Base-by-base conservation (phyloP, 1,284 basidiomycete species). In the Kwoniella shivajii region DNA sequence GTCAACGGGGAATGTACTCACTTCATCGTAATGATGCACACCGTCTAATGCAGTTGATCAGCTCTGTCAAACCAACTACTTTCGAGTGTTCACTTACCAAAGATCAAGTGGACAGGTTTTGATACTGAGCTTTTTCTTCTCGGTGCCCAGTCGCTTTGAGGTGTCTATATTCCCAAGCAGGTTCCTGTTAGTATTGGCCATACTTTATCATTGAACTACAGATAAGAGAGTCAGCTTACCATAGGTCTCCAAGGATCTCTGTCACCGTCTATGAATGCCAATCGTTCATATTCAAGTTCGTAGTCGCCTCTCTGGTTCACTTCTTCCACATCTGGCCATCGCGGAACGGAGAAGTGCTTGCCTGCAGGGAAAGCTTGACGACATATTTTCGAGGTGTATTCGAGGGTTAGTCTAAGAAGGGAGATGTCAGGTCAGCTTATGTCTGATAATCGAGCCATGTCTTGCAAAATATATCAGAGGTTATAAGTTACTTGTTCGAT, bases 21-120 rank as follows among this genome's bases (percentile, higher is more conserved):
- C 72, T 64, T 76, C 90, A 67, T 95, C 92, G 68, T 87, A 95
- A 69, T 95, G 92, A 72, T 96, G 92, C 2, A 94, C 89, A 18
- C 83, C 91, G 57, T 85, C 88, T 90, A 61, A 43, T 22, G 58
- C 65, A 57, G n/a, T n/a, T 56, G 62, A 39, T 66, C 26, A 55
- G 39, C 39, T 34, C 50, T 7, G 16, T 11, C 6, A 16, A 41
- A 20, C 22, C 14, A 6, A 22, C 10, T 22, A 47, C 22, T 13
- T 14, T 13, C 33, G 13, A 30, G 14, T 2, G 10, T 29, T 22
- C 16, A 79, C 85, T 38, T 65, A 90, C 89, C 82, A n/a, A 86
- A 86, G 58, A 98, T 97, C 49, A 95, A 68, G 74, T 93, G 92
- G 79, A 93, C 91, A 0, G 94, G 94, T 48, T 84, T 81, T 18